These are phyloP conservation scores for Trichoderma afroharzianum DNA, from an alignment of 2,329 filamentous ascomycete genomes.

Conservation along the genomic window DNA sequence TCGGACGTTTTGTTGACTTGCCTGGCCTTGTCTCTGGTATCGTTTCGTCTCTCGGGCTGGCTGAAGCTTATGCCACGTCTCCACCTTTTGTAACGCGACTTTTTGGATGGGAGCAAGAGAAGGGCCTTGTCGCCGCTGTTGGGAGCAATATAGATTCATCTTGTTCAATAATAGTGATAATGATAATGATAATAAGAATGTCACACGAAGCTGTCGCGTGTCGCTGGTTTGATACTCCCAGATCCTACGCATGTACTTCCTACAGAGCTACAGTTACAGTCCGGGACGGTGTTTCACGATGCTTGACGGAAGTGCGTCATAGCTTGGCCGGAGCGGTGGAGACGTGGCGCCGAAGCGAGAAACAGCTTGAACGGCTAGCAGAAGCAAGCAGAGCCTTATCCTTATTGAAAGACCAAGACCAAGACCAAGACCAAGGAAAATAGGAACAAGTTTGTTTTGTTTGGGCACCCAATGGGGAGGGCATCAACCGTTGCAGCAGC, in stretches of 20 bases:
- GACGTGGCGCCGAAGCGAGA: conserved; percentile 6
- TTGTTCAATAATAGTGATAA: neutral
- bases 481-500: neutral
- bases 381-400: neutral
- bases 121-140: neutral
- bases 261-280: neutral
- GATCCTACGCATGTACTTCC: neutral
- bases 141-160: neutral
- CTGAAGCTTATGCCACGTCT: neutral
- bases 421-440: neutral
- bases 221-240: neutral
- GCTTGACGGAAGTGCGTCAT: conserved; percentile 16
- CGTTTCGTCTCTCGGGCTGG: neutral
- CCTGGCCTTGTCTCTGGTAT: too few species aligned
- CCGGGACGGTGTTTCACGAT: conserved; percentile 4
- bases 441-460: neutral
- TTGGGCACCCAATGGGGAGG: neutral
- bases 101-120: neutral
- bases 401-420: neutral
- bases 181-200: too few species aligned
- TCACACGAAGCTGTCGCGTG: neutral
- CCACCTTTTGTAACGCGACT: neutral
- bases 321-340: conserved; percentile 4
- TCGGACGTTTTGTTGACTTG: neutral
- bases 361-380: neutral